Percentiles rank a stretch among this genome's conserved stretches.
Evolutionary conservation across 306 rosid species (phyloP).

Genomic region (Alnus rubra): DNA sequence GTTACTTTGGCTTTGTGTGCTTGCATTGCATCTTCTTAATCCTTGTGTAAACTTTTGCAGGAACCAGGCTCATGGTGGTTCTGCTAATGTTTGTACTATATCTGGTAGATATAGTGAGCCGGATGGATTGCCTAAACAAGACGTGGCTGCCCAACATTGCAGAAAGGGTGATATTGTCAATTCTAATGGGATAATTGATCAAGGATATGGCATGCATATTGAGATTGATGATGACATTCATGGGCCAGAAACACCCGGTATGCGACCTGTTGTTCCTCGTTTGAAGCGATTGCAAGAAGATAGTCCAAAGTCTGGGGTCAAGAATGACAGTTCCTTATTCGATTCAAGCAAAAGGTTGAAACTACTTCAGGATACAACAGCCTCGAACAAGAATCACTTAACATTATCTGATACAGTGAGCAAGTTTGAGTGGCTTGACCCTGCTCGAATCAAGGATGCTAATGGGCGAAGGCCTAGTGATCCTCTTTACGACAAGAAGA

Average conservation of each 20-base stretch:
- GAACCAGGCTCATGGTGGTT: conserved; percentile 36
- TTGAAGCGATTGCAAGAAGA: conserved; percentile 65
- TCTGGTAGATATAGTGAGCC: conserved; percentile 30
- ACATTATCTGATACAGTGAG: conserved; percentile 54
- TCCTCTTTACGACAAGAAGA: conserved; percentile 66
- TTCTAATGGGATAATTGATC: conserved; percentile 32
- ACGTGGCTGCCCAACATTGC: conserved; percentile 30
- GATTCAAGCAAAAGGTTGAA: conserved; percentile 64
- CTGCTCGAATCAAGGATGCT: conserved; percentile 77
- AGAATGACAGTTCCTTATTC: conserved; percentile 27
- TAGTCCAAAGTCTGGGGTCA: conserved; percentile 38
- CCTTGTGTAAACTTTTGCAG: conserved; percentile 35
- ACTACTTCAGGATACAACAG: conserved; percentile 51
- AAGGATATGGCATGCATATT: conserved; percentile 21
- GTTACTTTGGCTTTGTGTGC: not conserved
- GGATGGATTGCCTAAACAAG: conserved; percentile 35
- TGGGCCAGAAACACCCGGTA: conserved; percentile 86
- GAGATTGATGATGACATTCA: conserved; percentile 44
- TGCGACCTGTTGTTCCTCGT: conserved; percentile 51
- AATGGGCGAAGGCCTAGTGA: conserved; percentile 62
- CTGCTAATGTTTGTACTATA: conserved; percentile 16
- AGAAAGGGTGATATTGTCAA: conserved; percentile 24
- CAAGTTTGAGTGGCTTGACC: conserved; percentile 94
- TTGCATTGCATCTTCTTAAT: not conserved
- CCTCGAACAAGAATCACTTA: conserved; percentile 36